Evolutionary conservation across 371 early-diverging fungal genomes (phyloP).

Genomic region (Fennellomyces sp.): DNA sequence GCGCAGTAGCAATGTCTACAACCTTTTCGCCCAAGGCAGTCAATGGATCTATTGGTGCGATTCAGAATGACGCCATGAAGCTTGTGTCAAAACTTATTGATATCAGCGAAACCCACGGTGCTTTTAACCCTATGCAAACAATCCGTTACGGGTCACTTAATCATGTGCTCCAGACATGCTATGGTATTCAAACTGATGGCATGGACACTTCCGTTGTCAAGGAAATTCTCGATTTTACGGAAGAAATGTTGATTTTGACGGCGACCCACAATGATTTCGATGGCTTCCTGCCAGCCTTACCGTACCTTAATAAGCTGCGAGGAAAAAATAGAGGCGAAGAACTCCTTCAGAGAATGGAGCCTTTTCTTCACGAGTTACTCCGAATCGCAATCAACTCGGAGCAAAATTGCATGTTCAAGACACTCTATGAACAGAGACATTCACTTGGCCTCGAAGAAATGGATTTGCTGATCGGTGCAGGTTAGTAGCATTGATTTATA

Average conservation of each 20-base stretch:
- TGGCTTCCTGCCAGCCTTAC: not conserved
- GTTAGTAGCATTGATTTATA: not conserved
- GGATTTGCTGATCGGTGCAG: constrained; percentile 4
- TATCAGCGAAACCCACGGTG: too few species aligned
- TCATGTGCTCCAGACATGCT: not conserved
- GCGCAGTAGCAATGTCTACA: too few species aligned
- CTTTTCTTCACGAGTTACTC: not conserved
- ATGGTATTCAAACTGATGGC: not conserved
- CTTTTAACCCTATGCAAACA: too few species aligned
- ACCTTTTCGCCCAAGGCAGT: too few species aligned
- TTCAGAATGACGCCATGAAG: too few species aligned
- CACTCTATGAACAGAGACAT: constrained; percentile 12
- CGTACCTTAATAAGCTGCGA: not conserved
- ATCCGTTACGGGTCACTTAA: too few species aligned
- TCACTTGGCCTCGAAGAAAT: constrained; percentile 5
- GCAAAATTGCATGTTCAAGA: constrained; percentile 11
- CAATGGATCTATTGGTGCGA: too few species aligned
- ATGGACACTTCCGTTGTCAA: not conserved
- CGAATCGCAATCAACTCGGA: not conserved
- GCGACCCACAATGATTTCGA: not conserved
- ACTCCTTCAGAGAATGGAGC: not conserved
- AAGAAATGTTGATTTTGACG: not conserved
- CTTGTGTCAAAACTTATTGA: too few species aligned
- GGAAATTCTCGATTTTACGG: not conserved
- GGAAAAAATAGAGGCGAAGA: not conserved